Evolutionary conservation across 1,139 yeast species (phyloP), one percentile per base, ranked within the genome.

Genomic region (Saccharomyces pastorianus): DNA sequence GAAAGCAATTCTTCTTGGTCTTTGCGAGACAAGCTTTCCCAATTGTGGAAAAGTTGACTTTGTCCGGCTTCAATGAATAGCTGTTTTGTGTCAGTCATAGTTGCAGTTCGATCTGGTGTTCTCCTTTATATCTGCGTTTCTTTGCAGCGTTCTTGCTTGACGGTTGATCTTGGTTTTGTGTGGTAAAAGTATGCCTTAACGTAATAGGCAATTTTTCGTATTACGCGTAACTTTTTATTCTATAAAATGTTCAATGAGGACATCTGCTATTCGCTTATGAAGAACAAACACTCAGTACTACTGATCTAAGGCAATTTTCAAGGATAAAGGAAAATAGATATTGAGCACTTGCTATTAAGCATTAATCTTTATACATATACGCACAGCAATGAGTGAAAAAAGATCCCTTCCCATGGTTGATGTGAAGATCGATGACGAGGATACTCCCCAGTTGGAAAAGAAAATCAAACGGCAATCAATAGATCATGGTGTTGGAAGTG

Each of bases 401-500:
- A 38, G 44, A 38, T 20, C 44, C 20, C 25, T 38, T 38, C 44
- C 44, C 44, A 20, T 20, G n/a, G 44, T 38, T 17, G 44, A 38
- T 38, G 44, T 38, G 44, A 38, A 20, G 25, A 38, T 38, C n/a
- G 44, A 38, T 38, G 44, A 38, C 26, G 44, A 38, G 11, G 44
- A 38, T 38, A 38, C n/a, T 17, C 44, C 44, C 25, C 44, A 38
- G 1, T 11, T 38, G 48, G 68, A 64, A 53, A 68, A 67, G 60
- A 67, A 65, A 53, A 52, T 61, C 31, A 62, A 58, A 55, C 51
- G 62, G 9, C 65, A 63, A 54, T 67, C 71, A 14, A 55, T 56
- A 49, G 71, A 67, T 55, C 65, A 63, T 51, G 62, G 68, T 51
- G 67, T 64, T 6, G 64, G 67, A 6, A 66, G 70, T 53, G 70